Conservation (phyloP, 164 flowering plant species). For the Piper betle region DNA sequence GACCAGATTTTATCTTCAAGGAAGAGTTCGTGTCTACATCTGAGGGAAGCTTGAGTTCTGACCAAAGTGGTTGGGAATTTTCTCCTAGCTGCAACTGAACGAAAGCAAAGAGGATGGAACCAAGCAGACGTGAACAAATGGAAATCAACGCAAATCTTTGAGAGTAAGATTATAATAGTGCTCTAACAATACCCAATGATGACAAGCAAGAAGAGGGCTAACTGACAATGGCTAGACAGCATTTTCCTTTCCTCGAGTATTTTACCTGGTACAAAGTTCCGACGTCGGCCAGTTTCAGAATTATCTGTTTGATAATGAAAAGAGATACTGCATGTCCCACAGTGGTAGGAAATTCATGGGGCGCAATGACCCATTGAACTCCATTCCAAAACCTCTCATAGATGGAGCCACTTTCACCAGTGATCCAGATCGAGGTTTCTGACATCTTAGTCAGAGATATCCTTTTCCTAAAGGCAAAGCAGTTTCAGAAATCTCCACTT, state of each 20-base stretch:
- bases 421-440: conserved; percentile 64
- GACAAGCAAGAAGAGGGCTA: too few relatives aligned
- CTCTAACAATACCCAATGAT: too few relatives aligned
- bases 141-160: too few relatives aligned
- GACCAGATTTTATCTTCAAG: conserved; percentile 39
- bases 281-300: conserved; percentile 54
- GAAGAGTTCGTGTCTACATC: conserved; percentile 27
- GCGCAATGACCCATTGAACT: conserved; percentile 78
- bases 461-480: conserved; percentile 47
- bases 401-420: conserved; percentile 74
- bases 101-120: too few relatives aligned
- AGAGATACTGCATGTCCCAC: conserved; percentile 49
- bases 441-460: conserved; percentile 57
- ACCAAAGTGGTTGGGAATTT: conserved; percentile 56
- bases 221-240: too few relatives aligned
- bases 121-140: too few relatives aligned
- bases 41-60: conserved; percentile 23
- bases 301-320: conserved; percentile 52
- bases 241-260: background rate
- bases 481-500: conserved; percentile 9
- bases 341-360: conserved; percentile 51
- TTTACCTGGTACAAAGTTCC: conserved; percentile 66
- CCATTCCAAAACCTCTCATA: conserved; percentile 96
- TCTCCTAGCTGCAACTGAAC: conserved; percentile 57
- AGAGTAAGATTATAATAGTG: too few relatives aligned